phyloP scores from a whole-genome alignment of 78 protist genomes.

The Protostelium mycophagum region DNA sequence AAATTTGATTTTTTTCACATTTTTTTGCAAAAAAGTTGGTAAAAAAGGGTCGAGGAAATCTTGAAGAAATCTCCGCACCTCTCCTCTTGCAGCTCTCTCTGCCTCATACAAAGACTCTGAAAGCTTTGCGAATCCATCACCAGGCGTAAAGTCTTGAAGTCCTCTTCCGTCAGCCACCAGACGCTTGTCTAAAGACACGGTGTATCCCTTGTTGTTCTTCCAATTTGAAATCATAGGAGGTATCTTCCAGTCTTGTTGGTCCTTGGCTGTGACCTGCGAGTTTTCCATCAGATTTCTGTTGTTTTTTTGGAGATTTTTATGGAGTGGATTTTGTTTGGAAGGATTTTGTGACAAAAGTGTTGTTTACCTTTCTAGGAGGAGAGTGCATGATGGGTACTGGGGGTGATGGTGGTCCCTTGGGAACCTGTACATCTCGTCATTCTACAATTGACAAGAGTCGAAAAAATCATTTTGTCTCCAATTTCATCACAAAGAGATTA shows the following conservation, averaged over 20 bases:
- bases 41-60: slow-evolving; percentile 46
- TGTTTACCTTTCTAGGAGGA: slow-evolving; percentile 73
- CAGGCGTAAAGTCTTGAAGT: slow-evolving; percentile 75
- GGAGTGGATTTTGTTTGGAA: too few species aligned
- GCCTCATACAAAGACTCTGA: slow-evolving; percentile 89
- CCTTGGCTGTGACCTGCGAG: slow-evolving; percentile 52
- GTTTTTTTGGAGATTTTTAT: neutral
- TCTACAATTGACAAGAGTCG: neutral
- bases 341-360: too few species aligned
- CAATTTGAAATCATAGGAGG: slow-evolving; percentile 97
- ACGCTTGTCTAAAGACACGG: slow-evolving; percentile 96
- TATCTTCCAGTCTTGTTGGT: slow-evolving; percentile 87
- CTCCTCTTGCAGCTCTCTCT: slow-evolving; percentile 87
- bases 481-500: too few species aligned
- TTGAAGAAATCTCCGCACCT: too few species aligned
- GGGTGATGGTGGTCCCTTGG: slow-evolving; percentile 77
- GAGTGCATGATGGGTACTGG: slow-evolving; percentile 98
- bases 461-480: neutral
- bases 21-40: too few species aligned
- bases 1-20: too few species aligned
- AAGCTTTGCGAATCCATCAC: slow-evolving; percentile 90
- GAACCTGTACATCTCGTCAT: neutral
- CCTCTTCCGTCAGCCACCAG: slow-evolving; percentile 96
- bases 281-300: neutral
- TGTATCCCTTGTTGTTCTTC: slow-evolving; percentile 96